Base-by-base conservation (phyloP, 2,329 filamentous ascomycete genomes). In the Fusarium sp. region DNA sequence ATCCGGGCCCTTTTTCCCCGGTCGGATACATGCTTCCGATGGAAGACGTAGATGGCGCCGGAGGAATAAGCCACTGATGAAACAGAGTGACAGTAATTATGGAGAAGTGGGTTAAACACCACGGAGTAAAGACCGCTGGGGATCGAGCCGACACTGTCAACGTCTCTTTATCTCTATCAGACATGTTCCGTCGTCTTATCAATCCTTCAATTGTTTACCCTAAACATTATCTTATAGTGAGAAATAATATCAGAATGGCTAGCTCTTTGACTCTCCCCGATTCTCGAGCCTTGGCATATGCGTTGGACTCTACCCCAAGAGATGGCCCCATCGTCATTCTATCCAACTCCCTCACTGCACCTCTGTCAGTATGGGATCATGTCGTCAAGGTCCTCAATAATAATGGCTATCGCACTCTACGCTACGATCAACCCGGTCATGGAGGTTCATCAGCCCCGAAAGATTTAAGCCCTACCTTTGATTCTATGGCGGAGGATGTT, bases 341-440 rank as follows among this genome's bases (percentile, higher is more conserved):
- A 7, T 77, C 81, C 38, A 83, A 82, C 59, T 77, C 82, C 0
- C 77, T 84, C 18, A 74, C 76, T 55, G 74, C 80, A 12, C 76
- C 80, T 13, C 73, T 79, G 39, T 57, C 67, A 5, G 69, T 77
- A 6, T 84, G 82, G 82, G 82, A 84, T 57, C 76, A 73, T 38
- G 76, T 83, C 11, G 77, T 81, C 37, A 68, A 75, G 15, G 53
- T 71, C 12, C 71, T 84, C 43, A 75, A 77, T 43, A 60, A 66
- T 2, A 69, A 73, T 33, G 81, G 80, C 21, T 82, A 80, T 65
- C 77, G 77, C n/a, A 78, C 80, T 20, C 73, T 84, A 16, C 78
- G 81, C 35, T 84, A 81, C 64, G 80, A 84, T 61, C 79, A 81
- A 39, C 81, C 81, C 0, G 82, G 82, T 35, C 82, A 84, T 57